Evolutionary conservation across 345 rosid genomes (phyloP).

Genomic region (Punica granatum): DNA sequence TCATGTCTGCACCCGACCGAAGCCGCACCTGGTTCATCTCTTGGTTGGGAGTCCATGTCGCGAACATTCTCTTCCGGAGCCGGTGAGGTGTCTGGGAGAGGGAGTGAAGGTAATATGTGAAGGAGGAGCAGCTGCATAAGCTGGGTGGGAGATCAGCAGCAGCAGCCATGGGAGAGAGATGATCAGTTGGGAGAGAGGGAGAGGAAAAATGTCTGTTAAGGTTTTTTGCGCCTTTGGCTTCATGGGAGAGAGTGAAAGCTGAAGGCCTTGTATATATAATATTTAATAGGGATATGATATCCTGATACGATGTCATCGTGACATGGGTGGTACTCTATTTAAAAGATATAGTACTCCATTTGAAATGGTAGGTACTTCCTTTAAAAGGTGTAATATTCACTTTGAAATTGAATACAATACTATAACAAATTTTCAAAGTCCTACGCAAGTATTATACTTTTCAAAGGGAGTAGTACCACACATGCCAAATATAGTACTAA

Average conservation of each 20-base stretch:
- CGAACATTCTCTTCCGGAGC: constrained; percentile 80
- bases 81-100: constrained; percentile 78
- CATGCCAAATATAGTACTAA: too few relatives aligned
- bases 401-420: too few relatives aligned
- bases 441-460: too few relatives aligned
- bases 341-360: too few relatives aligned
- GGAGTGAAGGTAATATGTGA: constrained; percentile 44
- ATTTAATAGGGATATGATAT: background rate
- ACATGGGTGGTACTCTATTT: too few relatives aligned
- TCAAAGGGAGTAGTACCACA: too few relatives aligned
- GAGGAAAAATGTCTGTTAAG: constrained; percentile 19
- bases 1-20: constrained; percentile 97
- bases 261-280: background rate
- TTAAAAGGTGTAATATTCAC: too few relatives aligned
- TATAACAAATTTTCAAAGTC: too few relatives aligned
- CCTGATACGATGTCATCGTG: too few relatives aligned
- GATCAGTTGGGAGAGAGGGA: background rate
- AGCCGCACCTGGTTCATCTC: constrained; percentile 78
- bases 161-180: constrained; percentile 11
- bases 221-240: background rate
- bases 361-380: too few relatives aligned
- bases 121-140: constrained; percentile 17
- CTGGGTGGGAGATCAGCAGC: constrained; percentile 25
- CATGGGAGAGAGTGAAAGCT: background rate
- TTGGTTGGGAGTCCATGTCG: constrained; percentile 87